Percentiles rank a stretch among this genome's conserved stretches.
These are phyloP conservation scores for Microcos paniculata DNA, from an alignment of 345 rosid genomes.

Conservation along the genomic window DNA sequence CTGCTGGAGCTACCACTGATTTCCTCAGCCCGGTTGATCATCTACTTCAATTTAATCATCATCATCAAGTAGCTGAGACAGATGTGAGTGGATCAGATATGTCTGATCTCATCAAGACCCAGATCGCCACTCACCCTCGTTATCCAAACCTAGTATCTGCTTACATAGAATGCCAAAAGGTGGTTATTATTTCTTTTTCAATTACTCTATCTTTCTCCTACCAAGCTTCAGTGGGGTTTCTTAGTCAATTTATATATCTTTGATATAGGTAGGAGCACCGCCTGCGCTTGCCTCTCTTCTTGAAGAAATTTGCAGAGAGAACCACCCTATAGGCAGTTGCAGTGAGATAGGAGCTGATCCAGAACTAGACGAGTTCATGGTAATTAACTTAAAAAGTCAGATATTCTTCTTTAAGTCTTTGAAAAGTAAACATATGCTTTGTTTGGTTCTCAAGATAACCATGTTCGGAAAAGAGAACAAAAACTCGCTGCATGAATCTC, in stretches of 20 bases:
- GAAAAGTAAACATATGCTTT: not conserved
- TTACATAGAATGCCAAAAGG: constrained; percentile 63
- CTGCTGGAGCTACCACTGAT: constrained; percentile 1
- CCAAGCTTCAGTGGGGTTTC: not conserved
- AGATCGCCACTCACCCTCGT: constrained; percentile 63
- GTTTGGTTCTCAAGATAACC: constrained; percentile 15
- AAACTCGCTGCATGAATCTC: not conserved
- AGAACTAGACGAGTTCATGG: constrained; percentile 75
- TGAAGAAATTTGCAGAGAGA: constrained; percentile 46
- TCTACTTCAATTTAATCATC: constrained; percentile 26
- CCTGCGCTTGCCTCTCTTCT: constrained; percentile 46
- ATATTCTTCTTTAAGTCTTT: not conserved
- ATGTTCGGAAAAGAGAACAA: not conserved
- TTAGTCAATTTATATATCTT: not conserved
- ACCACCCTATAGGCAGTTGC: constrained; percentile 19
- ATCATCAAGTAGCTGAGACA: not conserved
- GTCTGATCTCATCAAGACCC: constrained; percentile 52
- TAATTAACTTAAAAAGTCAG: not conserved
- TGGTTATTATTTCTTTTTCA: constrained; percentile 22
- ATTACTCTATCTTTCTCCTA: not conserved
- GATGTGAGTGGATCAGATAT: constrained; percentile 32
- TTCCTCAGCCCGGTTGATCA: constrained; percentile 19
- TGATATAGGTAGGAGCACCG: constrained; percentile 57
- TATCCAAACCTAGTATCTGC: constrained; percentile 61
- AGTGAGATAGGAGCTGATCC: constrained; percentile 55